Base-by-base conservation (phyloP, 2,329 filamentous ascomycete genomes). In the Stagonosporopsis chrysanthemi region DNA sequence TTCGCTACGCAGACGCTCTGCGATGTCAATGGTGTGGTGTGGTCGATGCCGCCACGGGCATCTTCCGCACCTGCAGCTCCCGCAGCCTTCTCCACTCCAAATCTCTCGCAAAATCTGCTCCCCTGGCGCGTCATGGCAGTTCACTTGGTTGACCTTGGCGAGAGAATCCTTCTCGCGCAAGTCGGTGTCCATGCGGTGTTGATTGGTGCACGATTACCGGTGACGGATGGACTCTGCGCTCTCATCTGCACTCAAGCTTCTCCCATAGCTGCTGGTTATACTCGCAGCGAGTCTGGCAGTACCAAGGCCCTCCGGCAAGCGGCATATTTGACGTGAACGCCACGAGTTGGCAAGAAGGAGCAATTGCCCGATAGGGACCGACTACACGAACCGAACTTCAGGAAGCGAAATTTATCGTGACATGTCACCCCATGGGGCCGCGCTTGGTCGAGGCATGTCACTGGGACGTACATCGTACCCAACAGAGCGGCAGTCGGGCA, bases 401-500 rank as follows among this genome's bases (percentile, higher is more conserved):
- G 9, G 19, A 46, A 46, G 43, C 51, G 43, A 47, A 15, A 43
- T n/a, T 31, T 28, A 26, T 43, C 31, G 14, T 22, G 39, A 48
- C 11, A 43, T 43, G 17, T 48, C 38, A 54, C 38, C 44, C 52
- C 52, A 54, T 15, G 31, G 44, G 31, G 29, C n/a, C 26, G 15
- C 17, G 28, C 12, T 47, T 29, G 42, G 28, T 17, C 19, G n/a
- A 19, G 24, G 26, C 33, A 48, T 54, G 52, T 43, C 50, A 42
- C 23, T 22, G 6, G 6, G 11, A 29, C 19, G 5, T 44, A 8
- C 33, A 15, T 31, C 35, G 29, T 12, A 29, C 44, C 39, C 39
- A 43, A 24, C 19, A 42, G 24, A 39, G 40, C 39, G 33, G 44
- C 44, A 38, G 23, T 29, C 28, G 22, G 22, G 15, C 19, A 17